Evolutionary conservation across 2,329 filamentous ascomycete species (phyloP).

Genomic region (Trichoderma atroviride): DNA sequence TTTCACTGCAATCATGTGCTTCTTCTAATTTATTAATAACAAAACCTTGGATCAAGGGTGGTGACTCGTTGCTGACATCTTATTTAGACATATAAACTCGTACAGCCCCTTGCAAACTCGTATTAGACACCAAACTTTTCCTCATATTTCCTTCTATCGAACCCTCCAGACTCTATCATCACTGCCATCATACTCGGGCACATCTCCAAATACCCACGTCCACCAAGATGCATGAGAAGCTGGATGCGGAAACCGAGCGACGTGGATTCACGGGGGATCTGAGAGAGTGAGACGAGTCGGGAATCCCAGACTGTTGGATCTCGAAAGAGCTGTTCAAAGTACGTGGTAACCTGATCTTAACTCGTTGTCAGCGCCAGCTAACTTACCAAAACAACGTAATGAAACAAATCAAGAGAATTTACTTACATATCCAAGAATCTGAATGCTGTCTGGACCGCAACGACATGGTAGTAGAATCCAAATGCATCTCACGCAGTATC

Average conservation of each 20-base stretch:
- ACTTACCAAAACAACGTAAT: background rate
- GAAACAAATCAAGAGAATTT: background rate
- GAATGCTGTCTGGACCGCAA: background rate
- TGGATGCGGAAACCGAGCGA: background rate
- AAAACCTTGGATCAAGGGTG: background rate
- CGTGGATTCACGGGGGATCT: background rate
- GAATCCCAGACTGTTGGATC: background rate
- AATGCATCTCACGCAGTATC: background rate
- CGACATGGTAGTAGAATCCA: background rate
- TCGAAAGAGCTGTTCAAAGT: background rate
- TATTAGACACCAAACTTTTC: background rate
- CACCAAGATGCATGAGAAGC: conserved; percentile 8
- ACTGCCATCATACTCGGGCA: background rate
- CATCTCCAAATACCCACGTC: background rate
- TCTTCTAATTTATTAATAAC: background rate
- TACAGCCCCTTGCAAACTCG: background rate
- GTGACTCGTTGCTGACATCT: background rate
- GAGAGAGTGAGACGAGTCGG: background rate
- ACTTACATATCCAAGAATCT: background rate
- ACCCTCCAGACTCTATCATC: background rate
- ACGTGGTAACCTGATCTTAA: background rate
- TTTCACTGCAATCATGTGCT: background rate
- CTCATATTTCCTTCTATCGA: background rate
- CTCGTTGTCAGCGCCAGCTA: background rate
- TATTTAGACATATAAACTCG: background rate